Base-by-base conservation (phyloP, 306 rosid genomes). In the Acacia confusa region DNA sequence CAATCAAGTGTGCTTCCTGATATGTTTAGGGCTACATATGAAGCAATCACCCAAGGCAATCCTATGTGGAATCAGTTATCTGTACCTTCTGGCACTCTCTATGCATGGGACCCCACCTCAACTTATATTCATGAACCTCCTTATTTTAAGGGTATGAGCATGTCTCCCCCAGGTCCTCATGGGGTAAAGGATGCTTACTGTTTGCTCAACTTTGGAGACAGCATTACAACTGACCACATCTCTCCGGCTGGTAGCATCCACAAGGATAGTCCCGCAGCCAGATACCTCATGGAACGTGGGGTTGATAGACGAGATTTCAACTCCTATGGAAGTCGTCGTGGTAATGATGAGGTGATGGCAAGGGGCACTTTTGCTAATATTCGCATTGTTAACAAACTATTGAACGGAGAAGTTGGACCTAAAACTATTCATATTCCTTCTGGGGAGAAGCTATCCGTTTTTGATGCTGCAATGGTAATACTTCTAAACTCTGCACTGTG, bases 231-330 rank as follows among this genome's bases (percentile, higher is more conserved):
- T 6, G 99, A 95, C 66, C 99, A 95, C 87, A 95, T 95, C 86
- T 95, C 99, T 69, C 99, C 99, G 4, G 97, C 99, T 77, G 99
- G 99, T 72, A 95, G 99, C 90, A 95, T 95, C 82, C 99, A 95
- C 88, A 95, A 82, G 81, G 97, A 93, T 77, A 95, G 99, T 82
- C 90, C 97, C 38, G 96, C 98, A n/a, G 99, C 99, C 32, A 90
- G 87, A 81, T 95, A 88, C 88, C 97, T 95, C 73, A 58, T 80
- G 17, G 98, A 95, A 70, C 96, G 88, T 20, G 99, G 99, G 44
- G 97, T 95, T 74, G 95, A 90, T 70, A 88, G 97, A 84, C 90
- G 93, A 77, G 97, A 95, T 82, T 95, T 95, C 89, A 95, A 95
- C 88, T 95, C 99, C 69, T 95, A 95, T 34, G 99, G 99, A 53